These are phyloP conservation scores for Dendrobium chrysotoxum DNA, from an alignment of 106 monocot genomes.

Conservation along the genomic window DNA sequence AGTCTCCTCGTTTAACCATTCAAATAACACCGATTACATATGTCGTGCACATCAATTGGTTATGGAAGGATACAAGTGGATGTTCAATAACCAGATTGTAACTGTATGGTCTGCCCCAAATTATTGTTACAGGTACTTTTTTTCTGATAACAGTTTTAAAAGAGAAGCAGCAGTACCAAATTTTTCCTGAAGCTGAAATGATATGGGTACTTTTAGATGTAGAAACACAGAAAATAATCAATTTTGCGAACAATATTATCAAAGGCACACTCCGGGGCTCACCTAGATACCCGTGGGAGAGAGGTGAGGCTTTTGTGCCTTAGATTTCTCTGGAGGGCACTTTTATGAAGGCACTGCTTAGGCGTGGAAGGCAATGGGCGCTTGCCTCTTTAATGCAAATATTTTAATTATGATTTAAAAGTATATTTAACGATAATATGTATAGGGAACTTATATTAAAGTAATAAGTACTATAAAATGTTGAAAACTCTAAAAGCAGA, in stretches of 20 bases:
- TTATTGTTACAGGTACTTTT: slow-evolving; percentile 81
- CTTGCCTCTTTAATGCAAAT: neutral
- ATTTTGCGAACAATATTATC: neutral
- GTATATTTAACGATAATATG: neutral
- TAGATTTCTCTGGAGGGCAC: neutral
- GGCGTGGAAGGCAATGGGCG: neutral
- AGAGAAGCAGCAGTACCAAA: neutral
- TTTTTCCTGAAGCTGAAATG: neutral
- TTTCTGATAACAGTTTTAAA: neutral
- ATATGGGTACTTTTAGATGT: neutral
- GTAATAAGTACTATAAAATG: neutral
- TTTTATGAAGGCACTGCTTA: neutral
- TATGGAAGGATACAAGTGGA: slow-evolving; percentile 99
- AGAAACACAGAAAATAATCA: neutral
- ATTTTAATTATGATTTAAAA: neutral
- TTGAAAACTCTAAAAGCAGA: neutral
- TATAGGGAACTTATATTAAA: neutral
- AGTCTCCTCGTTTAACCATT: slow-evolving; percentile 73
- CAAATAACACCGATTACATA: slow-evolving; percentile 92
- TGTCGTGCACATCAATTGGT: slow-evolving; percentile 98
- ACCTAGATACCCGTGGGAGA: neutral
- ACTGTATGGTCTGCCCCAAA: slow-evolving; percentile 99
- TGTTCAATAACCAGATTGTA: slow-evolving; percentile 96
- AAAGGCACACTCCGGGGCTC: neutral
- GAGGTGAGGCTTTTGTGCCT: neutral